phyloP scores from a whole-genome alignment of 148 eudicot species.

The Vaccinium vitisidaea region DNA sequence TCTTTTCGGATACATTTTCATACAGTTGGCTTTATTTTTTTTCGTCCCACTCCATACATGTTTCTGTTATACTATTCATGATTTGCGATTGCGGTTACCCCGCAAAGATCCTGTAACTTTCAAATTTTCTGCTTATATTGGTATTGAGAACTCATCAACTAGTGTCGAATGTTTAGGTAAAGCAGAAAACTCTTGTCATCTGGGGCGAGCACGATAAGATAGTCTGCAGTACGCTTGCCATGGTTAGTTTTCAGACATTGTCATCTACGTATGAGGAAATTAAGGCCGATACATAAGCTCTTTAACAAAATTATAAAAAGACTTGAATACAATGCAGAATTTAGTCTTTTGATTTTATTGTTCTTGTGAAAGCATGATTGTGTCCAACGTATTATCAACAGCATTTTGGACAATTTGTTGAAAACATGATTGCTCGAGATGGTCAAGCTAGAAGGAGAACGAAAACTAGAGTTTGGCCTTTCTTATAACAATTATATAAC shows the following conservation, averaged over 20 bases:
- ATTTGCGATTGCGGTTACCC: not conserved
- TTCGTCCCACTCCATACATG: not conserved
- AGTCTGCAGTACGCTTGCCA: constrained; percentile 46
- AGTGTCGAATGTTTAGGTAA: constrained; percentile 37
- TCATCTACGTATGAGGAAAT: not conserved
- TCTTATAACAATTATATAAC: not conserved
- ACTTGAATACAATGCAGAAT: not conserved
- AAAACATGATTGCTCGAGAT: not conserved
- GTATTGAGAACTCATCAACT: not conserved
- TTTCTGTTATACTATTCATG: not conserved
- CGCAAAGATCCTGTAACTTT: not conserved
- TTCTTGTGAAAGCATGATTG: not conserved
- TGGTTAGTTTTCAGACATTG: constrained; percentile 35
- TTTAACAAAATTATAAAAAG: not conserved
- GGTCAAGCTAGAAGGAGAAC: not conserved
- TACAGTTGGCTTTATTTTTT: not conserved
- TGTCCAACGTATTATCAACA: not conserved
- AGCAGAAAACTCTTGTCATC: constrained; percentile 60
- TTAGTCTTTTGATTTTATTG: not conserved
- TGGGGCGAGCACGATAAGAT: constrained; percentile 72
- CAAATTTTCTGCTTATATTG: not conserved
- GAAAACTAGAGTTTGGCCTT: not conserved
- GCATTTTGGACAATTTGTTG: not conserved
- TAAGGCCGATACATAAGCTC: not conserved
- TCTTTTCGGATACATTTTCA: not conserved